Percentiles rank a stretch among this genome's conserved stretches.
These are phyloP conservation scores for Pyricularia pennisetigena DNA, from an alignment of 2,329 filamentous ascomycete genomes.

Conservation along the genomic window DNA sequence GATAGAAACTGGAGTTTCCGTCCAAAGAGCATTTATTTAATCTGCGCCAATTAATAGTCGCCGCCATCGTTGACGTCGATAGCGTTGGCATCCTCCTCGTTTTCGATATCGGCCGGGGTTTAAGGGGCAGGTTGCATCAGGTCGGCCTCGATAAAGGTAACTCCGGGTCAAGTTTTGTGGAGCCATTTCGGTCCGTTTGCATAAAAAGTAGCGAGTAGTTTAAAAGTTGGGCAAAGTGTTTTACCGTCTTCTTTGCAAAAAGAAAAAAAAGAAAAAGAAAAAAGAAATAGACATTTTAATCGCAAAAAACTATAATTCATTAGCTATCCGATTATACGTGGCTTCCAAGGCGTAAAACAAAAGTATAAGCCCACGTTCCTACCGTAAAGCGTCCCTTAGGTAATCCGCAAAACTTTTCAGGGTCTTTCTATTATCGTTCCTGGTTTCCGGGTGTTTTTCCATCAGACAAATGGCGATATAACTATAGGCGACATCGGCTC, in stretches of 20 bases:
- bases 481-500: too few relatives aligned
- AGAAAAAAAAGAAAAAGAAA: neutral
- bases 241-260: neutral
- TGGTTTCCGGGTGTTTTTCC: too few relatives aligned
- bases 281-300: neutral
- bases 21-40: too few relatives aligned
- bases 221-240: neutral
- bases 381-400: too few relatives aligned
- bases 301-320: too few relatives aligned
- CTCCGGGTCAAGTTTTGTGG: neutral
- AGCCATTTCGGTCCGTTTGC: neutral
- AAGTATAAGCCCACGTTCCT: too few relatives aligned
- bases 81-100: neutral
- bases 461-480: too few relatives aligned
- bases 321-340: too few relatives aligned
- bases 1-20: too few relatives aligned
- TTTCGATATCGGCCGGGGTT: neutral
- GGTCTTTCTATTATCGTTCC: too few relatives aligned
- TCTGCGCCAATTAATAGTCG: neutral
- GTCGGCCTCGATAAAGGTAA: neutral
- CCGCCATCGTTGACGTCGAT: neutral
- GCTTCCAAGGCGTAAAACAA: too few relatives aligned
- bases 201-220: neutral
- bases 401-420: too few relatives aligned
- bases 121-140: neutral